A percentile compares a stretch with the other conserved stretches of the same genome.
phyloP scores from a whole-genome alignment of 345 rosid genomes.

The Pelargonium nanum region DNA sequence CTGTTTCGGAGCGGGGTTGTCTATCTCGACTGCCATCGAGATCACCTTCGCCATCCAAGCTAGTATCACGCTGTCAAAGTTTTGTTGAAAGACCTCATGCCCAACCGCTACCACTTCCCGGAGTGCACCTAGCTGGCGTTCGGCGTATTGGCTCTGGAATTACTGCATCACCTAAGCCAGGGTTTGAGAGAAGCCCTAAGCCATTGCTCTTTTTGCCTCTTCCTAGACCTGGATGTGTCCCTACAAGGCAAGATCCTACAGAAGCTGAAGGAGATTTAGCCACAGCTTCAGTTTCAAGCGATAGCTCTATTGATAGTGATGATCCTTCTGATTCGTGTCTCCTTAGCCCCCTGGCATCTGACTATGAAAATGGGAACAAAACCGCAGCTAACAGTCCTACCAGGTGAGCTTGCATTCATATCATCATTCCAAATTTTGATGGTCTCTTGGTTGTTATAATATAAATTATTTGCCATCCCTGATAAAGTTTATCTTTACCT shows the following conservation, averaged over 20 bases:
- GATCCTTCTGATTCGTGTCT: slow-evolving; percentile 49
- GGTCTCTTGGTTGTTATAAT: not conserved
- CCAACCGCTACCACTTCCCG: slow-evolving; percentile 83
- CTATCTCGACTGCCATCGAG: slow-evolving; percentile 57
- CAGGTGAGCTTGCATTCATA: slow-evolving; percentile 29
- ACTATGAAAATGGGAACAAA: slow-evolving; percentile 58
- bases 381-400: slow-evolving; percentile 46
- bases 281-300: slow-evolving; percentile 58
- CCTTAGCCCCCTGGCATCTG: slow-evolving; percentile 60
- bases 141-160: slow-evolving; percentile 40
- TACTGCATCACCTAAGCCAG: slow-evolving; percentile 33
- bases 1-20: slow-evolving; percentile 54
- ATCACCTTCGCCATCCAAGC: slow-evolving; percentile 62
- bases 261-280: slow-evolving; percentile 51
- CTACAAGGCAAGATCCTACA: slow-evolving; percentile 29
- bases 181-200: slow-evolving; percentile 32
- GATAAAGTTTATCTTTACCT: slow-evolving; percentile 10
- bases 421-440: not conserved
- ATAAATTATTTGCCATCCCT: too few species aligned
- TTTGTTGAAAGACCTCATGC: slow-evolving; percentile 63
- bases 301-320: slow-evolving; percentile 53
- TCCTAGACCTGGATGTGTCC: slow-evolving; percentile 45
- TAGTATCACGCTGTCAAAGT: slow-evolving; percentile 73
- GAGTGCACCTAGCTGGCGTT: slow-evolving; percentile 23
- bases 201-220: slow-evolving; percentile 40